These are phyloP conservation scores for Neurospora intermedia DNA, from an alignment of 495 filamentous ascomycete species.

Conservation along the genomic window DNA sequence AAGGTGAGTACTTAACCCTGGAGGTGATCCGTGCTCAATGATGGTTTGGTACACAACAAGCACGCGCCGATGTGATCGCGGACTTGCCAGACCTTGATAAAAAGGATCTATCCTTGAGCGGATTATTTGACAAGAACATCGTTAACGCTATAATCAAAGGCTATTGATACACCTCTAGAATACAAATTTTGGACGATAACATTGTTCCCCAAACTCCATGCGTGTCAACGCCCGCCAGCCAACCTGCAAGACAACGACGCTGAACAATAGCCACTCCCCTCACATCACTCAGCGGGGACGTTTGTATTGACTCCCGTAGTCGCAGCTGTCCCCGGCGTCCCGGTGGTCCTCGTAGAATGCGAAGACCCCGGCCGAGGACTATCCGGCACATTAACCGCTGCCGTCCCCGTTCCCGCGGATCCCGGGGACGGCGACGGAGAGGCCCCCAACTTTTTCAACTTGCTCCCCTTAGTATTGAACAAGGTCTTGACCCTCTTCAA, in stretches of 20 bases:
- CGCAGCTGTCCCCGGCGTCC: neutral
- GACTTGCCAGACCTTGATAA: no score
- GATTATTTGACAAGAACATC: no score
- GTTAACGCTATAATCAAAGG: neutral
- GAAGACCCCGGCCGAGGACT: constrained; percentile 20
- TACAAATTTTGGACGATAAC: neutral
- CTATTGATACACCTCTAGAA: neutral
- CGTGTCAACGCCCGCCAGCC: neutral
- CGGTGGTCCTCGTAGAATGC: constrained; percentile 8
- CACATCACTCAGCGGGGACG: neutral
- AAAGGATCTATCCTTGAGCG: no score
- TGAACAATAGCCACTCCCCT: neutral
- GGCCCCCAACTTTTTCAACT: constrained; percentile 22
- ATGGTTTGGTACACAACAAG: neutral
- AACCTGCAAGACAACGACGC: neutral
- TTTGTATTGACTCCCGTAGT: neutral
- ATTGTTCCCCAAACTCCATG: neutral
- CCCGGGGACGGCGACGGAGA: constrained; percentile 16
- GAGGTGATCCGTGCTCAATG: neutral
- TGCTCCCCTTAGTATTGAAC: constrained; percentile 44
- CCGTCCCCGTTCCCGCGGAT: neutral
- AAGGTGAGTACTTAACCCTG: neutral
- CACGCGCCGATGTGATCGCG: no score
- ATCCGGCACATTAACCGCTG: neutral
- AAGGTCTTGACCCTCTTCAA: constrained; percentile 46